Conservation (phyloP, 306 rosid species). For the Leucaena leucocephala region DNA sequence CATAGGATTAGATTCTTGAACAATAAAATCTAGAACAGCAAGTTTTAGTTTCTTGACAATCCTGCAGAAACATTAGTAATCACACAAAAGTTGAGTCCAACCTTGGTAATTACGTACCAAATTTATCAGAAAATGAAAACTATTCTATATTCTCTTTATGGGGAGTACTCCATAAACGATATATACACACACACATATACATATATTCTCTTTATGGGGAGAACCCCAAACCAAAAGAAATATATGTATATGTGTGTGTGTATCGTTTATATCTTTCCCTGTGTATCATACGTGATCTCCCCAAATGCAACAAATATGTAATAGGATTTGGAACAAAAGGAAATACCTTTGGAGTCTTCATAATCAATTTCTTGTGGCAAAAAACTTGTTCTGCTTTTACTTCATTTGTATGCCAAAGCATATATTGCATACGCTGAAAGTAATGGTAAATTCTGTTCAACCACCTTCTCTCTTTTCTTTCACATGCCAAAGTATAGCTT, state of each 20-base stretch:
- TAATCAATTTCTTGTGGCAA: neutral
- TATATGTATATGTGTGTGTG: too few species aligned
- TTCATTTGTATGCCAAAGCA: slow-evolving; percentile 15
- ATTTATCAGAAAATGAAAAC: neutral
- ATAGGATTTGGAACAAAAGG: neutral
- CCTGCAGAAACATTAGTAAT: neutral
- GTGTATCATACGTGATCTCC: neutral
- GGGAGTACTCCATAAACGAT: neutral
- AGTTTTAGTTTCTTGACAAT: neutral
- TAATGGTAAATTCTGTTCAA: slow-evolving; percentile 43
- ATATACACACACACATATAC: neutral
- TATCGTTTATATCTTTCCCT: neutral
- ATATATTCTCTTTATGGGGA: neutral
- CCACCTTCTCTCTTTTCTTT: slow-evolving; percentile 47
- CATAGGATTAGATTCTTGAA: neutral
- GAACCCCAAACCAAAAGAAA: too few species aligned
- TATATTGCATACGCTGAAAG: slow-evolving; percentile 34
- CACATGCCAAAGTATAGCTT: slow-evolving; percentile 34
- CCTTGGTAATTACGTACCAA: neutral
- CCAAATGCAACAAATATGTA: neutral
- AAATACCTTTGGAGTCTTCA: slow-evolving; percentile 10
- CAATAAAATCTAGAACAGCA: neutral
- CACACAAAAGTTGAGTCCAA: neutral
- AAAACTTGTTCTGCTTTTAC: slow-evolving; percentile 23
- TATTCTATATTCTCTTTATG: neutral